Evolutionary conservation across 345 rosid species (phyloP), one percentile per base, ranked within the genome.

Genomic region (Populus tremula): DNA sequence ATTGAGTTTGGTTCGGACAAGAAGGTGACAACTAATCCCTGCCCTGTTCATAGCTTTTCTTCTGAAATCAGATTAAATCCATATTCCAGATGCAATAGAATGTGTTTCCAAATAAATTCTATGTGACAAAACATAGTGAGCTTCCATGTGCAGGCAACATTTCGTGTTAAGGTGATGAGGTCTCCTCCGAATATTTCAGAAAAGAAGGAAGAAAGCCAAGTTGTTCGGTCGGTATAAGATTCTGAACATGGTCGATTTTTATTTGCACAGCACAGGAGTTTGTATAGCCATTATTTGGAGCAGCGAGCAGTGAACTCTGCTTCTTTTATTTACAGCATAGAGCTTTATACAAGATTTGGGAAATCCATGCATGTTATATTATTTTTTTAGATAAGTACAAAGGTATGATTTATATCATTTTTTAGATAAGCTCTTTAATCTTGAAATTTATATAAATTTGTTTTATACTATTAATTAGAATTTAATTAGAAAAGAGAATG

Each of bases 1-100:
- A 85, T 93, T 18, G 90, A 88, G 80, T 90, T 93, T 68, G 97
- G 97, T 69, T 90, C 91, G 6, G 89, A 93, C 78, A 84, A 87
- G 33, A 84, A 86, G 93, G 94, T 92, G 70, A 64, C 9, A 56
- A 61, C 59, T 35, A 72, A 64, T 23, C 12, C 14, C 31, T 25
- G 18, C 53, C 45, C 41, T 39, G 23, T 31, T 50, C 47, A 68
- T 69, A 14, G 41, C 20, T 33, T 49, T 17, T 64, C 33, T 39
- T 49, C 8, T 68, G 71, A 38, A 17, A 8, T 35, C 25, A 10
- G 69, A 2, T 27, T 16, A 61, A 43, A 49, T 23, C 38, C 49
- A 53, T 45, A 45, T 47, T 45, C 16, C 7, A 56, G 9, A 56
- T 56, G 63, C 29, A 23, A 9, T n/a, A 56, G 23, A 54, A 25